These are phyloP conservation scores for Strobilomyces echinocephalus DNA, from an alignment of 768 basidiomycete genomes.

Conservation along the genomic window DNA sequence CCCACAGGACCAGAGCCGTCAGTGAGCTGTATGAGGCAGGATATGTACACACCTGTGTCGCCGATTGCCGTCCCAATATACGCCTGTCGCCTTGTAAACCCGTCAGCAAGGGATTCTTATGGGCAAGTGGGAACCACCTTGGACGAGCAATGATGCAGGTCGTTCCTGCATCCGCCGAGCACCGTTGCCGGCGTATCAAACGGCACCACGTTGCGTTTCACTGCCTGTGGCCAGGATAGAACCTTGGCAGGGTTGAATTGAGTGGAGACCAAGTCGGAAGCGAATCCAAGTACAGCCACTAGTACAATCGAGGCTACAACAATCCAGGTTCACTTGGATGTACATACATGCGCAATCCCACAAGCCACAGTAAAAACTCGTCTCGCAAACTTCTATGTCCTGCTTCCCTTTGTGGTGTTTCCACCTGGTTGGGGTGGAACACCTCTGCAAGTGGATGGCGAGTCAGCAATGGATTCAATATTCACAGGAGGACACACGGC, in stretches of 20 bases:
- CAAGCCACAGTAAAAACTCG: too few species aligned
- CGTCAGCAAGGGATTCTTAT: neutral
- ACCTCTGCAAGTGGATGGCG: too few species aligned
- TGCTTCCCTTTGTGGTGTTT: too few species aligned
- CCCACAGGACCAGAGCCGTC: neutral
- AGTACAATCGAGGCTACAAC: too few species aligned
- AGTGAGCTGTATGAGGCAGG: slow-evolving; percentile 25
- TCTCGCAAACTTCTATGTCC: too few species aligned
- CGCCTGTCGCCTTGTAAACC: slow-evolving; percentile 40
- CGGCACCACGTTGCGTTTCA: slow-evolving; percentile 26
- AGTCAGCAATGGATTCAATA: too few species aligned
- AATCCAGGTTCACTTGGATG: too few species aligned
- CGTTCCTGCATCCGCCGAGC: slow-evolving; percentile 33
- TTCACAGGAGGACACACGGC: too few species aligned
- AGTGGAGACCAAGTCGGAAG: neutral
- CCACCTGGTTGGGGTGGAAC: too few species aligned
- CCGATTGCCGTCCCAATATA: slow-evolving; percentile 62
- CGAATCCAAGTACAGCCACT: slow-evolving; percentile 9
- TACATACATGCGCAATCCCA: too few species aligned
- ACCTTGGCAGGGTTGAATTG: neutral
- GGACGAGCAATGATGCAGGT: slow-evolving; percentile 29
- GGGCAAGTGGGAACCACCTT: slow-evolving; percentile 17
- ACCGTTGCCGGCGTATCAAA: slow-evolving; percentile 25
- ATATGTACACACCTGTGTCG: slow-evolving; percentile 35
- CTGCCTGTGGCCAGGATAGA: neutral